These are phyloP conservation scores for Parafenestella ontariensis DNA, from an alignment of 2,329 filamentous ascomycete genomes.

Conservation along the genomic window DNA sequence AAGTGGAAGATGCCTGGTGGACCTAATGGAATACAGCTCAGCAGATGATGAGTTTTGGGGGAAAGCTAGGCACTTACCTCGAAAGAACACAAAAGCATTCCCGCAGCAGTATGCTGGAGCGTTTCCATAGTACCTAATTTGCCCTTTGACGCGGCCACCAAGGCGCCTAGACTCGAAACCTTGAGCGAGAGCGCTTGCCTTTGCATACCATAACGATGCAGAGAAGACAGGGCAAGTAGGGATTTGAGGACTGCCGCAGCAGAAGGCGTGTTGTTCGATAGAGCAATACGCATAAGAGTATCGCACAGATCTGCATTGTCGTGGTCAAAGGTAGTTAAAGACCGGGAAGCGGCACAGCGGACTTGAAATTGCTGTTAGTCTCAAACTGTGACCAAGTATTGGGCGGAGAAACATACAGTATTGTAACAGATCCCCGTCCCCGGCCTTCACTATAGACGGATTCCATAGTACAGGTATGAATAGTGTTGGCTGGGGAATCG, in stretches of 20 bases:
- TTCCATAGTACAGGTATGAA: neutral
- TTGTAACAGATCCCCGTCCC: neutral
- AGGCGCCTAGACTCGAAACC: slow-evolving; percentile 12
- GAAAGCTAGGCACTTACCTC: slow-evolving; percentile 11
- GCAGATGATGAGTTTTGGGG: neutral
- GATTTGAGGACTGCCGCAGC: slow-evolving; percentile 13
- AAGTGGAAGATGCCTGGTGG: slow-evolving; percentile 8
- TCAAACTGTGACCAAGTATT: neutral
- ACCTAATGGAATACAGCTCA: neutral
- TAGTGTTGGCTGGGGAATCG: neutral
- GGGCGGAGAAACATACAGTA: neutral
- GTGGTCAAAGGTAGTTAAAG: slow-evolving; percentile 14
- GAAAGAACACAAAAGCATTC: slow-evolving; percentile 23
- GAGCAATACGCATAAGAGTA: neutral
- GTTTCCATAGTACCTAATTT: slow-evolving; percentile 5
- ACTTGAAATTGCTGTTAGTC: neutral
- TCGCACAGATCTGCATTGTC: slow-evolving; percentile 2
- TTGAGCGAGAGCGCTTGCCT: slow-evolving; percentile 16
- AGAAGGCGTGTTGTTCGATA: slow-evolving; percentile 3
- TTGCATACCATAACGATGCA: slow-evolving; percentile 19
- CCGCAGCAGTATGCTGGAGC: slow-evolving; percentile 16
- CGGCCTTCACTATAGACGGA: neutral
- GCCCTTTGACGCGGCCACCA: slow-evolving; percentile 2
- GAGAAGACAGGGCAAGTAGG: slow-evolving; percentile 16
- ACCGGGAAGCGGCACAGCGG: slow-evolving; percentile 1